Base-by-base conservation (phyloP, 768 basidiomycete genomes). In the Termitomyces sp. region DNA sequence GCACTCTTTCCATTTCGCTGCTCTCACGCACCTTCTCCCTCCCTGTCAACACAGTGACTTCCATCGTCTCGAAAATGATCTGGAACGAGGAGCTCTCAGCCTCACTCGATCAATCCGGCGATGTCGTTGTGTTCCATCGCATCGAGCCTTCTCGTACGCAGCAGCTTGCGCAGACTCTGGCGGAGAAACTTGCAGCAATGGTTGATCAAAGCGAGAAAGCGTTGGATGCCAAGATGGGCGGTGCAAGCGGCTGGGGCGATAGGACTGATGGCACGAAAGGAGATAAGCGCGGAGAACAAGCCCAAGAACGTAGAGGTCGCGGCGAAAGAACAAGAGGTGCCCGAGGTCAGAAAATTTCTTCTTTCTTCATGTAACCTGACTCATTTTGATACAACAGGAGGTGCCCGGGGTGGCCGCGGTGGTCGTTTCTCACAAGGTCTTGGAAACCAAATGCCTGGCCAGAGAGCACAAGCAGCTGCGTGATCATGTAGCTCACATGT, bases 61-160 rank as follows among this genome's bases (percentile, higher is more conserved):
- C 94, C 12, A 85, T 97, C 62, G 90, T 98, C 40, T 95, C 92
- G 27, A 92, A 95, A 73, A 98, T 99, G 97, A 97, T 98, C 65
- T 98, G 95, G 93, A 93, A 82, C 66, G 97, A 98, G 66, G 95
- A 98, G 67, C 78, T 99, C 11, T 80, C 89, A 1, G 97, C 96
- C 3, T 95, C 95, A 16, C 79, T 98, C 54, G 97, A 98, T 70
- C 93, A 92, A 68, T 87, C 92, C 17, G 87, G 87, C 23, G 89
- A 86, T 37, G 94, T 96, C 42, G 82, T 99, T 55, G 87, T 96
- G 45, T 95, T 98, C 79, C 93, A 98, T 68, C 87, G 93, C 55
- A 83, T 93, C 56, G 95, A 98, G 64, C 81, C 91, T 37, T 86
- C 90, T 16, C 89, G 92, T 45, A 79, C 89, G 4, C 97, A 99